phyloP scores from a whole-genome alignment of 139 green algal species.

The Asterochloris erici region DNA sequence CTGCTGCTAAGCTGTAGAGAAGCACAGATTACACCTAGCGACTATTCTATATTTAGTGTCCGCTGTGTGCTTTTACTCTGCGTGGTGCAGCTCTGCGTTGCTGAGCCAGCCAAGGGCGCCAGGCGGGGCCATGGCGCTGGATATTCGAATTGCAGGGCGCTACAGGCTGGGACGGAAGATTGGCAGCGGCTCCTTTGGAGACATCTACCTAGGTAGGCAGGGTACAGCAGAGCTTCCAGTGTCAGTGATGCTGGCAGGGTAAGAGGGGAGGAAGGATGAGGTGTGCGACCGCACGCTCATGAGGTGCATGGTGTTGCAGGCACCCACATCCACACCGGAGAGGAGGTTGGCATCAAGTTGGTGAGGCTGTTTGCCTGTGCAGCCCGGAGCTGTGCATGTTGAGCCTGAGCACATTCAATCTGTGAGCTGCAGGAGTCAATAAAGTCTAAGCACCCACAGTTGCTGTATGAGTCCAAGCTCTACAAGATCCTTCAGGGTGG shows the following conservation, averaged over 20 bases:
- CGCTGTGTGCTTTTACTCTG: too few relatives aligned
- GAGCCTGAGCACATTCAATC: neutral
- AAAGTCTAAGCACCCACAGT: conserved; percentile 88
- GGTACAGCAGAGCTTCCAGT: neutral
- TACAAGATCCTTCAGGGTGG: conserved; percentile 94
- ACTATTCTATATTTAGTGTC: too few relatives aligned
- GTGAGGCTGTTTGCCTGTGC: conserved; percentile 38
- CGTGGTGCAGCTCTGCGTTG: too few relatives aligned
- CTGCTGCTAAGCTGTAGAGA: too few relatives aligned
- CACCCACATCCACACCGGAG: conserved; percentile 94
- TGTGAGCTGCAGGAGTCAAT: conserved; percentile 70
- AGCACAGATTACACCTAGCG: too few relatives aligned
- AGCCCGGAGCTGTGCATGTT: neutral
- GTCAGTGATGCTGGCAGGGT: too few relatives aligned
- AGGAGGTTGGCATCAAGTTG: conserved; percentile 99
- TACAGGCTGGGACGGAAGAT: conserved; percentile 83
- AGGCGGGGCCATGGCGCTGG: conserved; percentile 21
- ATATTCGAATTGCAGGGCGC: conserved; percentile 49
- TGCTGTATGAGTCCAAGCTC: conserved; percentile 94
- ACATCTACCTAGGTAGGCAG: conserved; percentile 83
- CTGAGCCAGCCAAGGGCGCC: too few relatives aligned
- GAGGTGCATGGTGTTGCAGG: conserved; percentile 55
- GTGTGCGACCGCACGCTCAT: conserved; percentile 11
- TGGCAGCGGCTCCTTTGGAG: conserved; percentile 73
- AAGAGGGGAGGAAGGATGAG: too few relatives aligned